phyloP scores from a whole-genome alignment of 805 yeast genomes.

The Metschnikowia bowlesiae region DNA sequence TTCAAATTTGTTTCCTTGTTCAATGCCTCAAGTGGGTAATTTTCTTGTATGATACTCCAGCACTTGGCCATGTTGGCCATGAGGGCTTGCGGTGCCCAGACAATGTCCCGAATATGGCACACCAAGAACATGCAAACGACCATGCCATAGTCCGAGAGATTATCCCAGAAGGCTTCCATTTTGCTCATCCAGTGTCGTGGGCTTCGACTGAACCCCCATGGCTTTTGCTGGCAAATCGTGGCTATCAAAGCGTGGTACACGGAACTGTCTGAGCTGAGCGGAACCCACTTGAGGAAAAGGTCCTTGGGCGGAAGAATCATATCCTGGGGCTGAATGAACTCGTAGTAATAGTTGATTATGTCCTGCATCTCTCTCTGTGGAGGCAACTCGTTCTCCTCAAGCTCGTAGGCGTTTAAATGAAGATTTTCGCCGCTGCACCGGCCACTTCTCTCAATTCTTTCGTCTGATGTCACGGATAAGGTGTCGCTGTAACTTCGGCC shows the following conservation, averaged over 20 bases:
- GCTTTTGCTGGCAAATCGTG: conserved; percentile 12
- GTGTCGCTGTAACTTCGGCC: neutral
- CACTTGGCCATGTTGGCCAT: conserved; percentile 17
- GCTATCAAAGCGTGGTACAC: conserved; percentile 26
- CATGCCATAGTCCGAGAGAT: conserved; percentile 25
- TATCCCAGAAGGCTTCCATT: conserved; percentile 21
- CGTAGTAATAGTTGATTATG: conserved; percentile 22
- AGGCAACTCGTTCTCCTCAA: conserved; percentile 23
- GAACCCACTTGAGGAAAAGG: conserved; percentile 17
- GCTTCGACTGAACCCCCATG: conserved; percentile 8
- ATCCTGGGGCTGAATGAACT: conserved; percentile 19
- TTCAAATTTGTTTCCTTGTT: conserved; percentile 2
- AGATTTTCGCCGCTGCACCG: too few species aligned
- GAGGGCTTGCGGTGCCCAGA: conserved; percentile 9
- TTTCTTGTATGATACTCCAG: conserved; percentile 17
- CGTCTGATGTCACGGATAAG: neutral
- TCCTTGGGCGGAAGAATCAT: conserved; percentile 20
- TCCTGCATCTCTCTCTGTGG: conserved; percentile 16
- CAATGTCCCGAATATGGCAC: conserved; percentile 12
- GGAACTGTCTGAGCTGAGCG: conserved; percentile 21
- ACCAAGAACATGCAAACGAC: conserved; percentile 20
- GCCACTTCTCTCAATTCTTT: neutral
- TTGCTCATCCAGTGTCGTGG: conserved; percentile 22
- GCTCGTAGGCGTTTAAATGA: conserved; percentile 10
- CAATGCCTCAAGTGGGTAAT: conserved; percentile 18